A percentile compares a stretch with the other conserved stretches of the same genome.
Evolutionary conservation across 2,329 filamentous ascomycete genomes (phyloP).

Genomic region (Penicillium concentricum): DNA sequence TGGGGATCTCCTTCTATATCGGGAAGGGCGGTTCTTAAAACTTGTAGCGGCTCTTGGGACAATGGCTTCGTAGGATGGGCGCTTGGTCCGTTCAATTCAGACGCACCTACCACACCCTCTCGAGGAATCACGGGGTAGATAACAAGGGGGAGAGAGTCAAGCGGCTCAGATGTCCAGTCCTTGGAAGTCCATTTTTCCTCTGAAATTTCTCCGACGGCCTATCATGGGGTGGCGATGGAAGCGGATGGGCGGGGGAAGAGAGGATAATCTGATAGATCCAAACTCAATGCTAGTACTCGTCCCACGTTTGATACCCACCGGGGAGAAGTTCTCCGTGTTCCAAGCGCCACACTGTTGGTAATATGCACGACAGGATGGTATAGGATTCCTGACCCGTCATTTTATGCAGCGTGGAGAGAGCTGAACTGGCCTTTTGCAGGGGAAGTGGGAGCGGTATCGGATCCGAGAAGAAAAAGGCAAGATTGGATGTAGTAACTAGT

Average conservation of each 20-base stretch:
- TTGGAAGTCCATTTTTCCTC: background rate
- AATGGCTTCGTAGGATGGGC: background rate
- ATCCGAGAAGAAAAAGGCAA: background rate
- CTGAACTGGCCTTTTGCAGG: background rate
- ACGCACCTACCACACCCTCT: background rate
- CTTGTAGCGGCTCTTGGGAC: background rate
- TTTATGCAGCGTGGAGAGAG: conserved; percentile 11
- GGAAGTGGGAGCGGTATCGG: background rate
- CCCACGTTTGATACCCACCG: conserved; percentile 5
- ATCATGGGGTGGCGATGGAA: background rate
- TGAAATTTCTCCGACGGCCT: conserved; percentile 8
- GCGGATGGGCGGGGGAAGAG: background rate
- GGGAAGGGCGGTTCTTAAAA: background rate
- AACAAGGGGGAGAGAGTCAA: background rate
- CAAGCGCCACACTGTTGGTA: conserved; percentile 8
- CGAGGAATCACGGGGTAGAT: background rate
- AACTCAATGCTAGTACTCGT: conserved; percentile 3
- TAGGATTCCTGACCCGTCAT: conserved; percentile 9
- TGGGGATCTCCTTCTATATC: background rate
- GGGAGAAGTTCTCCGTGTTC: conserved; percentile 12
- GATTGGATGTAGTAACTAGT: background rate
- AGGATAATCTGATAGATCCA: conserved; percentile 17
- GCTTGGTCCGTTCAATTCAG: background rate
- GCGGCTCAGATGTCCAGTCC: background rate
- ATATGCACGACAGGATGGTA: conserved; percentile 19